Conservation (phyloP, 2,329 filamentous ascomycete genomes). For the Aspergillus texensis region DNA sequence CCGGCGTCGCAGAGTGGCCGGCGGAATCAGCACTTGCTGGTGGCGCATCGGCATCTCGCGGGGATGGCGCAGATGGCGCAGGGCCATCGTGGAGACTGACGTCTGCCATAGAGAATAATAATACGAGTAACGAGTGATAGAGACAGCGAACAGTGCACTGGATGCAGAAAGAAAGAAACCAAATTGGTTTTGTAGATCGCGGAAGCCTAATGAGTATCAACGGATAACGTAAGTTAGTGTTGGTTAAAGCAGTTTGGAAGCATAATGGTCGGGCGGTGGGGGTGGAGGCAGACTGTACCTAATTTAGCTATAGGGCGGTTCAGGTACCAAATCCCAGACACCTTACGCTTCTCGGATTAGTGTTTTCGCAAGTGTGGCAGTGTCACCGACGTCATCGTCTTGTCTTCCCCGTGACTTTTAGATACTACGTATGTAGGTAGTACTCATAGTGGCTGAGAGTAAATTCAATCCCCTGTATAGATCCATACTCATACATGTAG, state of each 20-base stretch:
- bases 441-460: background rate
- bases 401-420: background rate
- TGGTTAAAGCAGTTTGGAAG: background rate
- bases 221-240: background rate
- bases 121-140: background rate
- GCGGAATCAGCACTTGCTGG: conserved; percentile 34
- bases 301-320: background rate
- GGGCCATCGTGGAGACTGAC: conserved; percentile 27
- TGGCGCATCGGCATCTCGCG: conserved; percentile 32
- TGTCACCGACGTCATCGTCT: background rate
- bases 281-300: background rate
- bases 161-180: background rate
- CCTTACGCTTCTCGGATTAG: background rate
- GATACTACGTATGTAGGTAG: background rate
- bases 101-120: conserved; percentile 32
- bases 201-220: background rate
- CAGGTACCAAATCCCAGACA: background rate
- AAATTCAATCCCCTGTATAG: background rate
- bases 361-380: background rate
- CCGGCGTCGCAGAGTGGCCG: conserved; percentile 24
- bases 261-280: background rate
- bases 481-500: background rate
- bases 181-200: background rate
- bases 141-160: background rate
- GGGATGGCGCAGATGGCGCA: conserved; percentile 23